Evolutionary conservation across 1,284 basidiomycete genomes (phyloP).

Genomic region (Agroathelia rolfsii): DNA sequence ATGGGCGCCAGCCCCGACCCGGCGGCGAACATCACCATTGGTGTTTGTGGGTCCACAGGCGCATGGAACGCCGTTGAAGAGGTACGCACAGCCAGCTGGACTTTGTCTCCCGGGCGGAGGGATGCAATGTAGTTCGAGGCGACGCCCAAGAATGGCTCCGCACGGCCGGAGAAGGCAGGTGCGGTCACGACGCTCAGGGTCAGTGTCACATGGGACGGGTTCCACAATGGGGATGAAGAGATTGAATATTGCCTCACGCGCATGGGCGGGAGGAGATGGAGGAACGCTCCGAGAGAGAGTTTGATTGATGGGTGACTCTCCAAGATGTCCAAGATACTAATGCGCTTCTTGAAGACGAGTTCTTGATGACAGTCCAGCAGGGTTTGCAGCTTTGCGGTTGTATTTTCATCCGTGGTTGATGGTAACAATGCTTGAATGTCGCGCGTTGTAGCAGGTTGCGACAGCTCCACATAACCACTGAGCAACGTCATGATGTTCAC

Average conservation of each 20-base stretch:
- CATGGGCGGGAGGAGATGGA: conserved; percentile 37
- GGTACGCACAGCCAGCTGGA: conserved; percentile 35
- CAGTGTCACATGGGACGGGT: conserved; percentile 32
- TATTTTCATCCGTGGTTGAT: conserved; percentile 12
- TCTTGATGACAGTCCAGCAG: conserved; percentile 24
- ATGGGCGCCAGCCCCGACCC: conserved; percentile 44
- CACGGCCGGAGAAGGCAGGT: conserved; percentile 24
- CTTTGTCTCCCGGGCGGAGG: conserved; percentile 30
- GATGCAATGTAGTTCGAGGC: conserved; percentile 38
- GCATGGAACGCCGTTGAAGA: conserved; percentile 36
- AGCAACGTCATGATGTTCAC: conserved; percentile 28
- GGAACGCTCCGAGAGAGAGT: conserved; percentile 29
- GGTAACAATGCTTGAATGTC: conserved; percentile 23
- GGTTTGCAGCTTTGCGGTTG: conserved; percentile 17
- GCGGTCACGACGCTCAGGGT: conserved; percentile 36
- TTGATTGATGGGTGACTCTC: conserved; percentile 30
- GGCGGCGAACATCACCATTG: conserved; percentile 39
- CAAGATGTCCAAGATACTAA: conserved; percentile 36
- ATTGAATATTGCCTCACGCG: conserved; percentile 44
- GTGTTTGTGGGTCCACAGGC: conserved; percentile 30
- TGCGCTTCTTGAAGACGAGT: conserved; percentile 26
- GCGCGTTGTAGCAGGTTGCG: conserved; percentile 32
- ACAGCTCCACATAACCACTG: conserved; percentile 38
- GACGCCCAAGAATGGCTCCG: conserved; percentile 33
- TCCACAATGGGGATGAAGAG: conserved; percentile 40